Percentiles rank a stretch among this genome's conserved stretches.
These are phyloP conservation scores for Astrothelium subdiscretum DNA, from an alignment of 495 filamentous ascomycete species.

Conservation along the genomic window DNA sequence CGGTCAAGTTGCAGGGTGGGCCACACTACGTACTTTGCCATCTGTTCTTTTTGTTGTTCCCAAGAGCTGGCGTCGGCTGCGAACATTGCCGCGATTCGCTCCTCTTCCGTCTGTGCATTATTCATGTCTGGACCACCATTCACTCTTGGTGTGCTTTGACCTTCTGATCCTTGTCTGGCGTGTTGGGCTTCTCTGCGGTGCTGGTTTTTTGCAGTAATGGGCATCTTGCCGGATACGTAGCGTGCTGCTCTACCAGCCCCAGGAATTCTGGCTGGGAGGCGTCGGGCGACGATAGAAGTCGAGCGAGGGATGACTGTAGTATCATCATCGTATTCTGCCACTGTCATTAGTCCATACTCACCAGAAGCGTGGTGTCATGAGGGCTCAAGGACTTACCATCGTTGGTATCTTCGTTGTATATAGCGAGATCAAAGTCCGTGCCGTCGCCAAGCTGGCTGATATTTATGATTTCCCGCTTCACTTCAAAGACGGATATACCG, in stretches of 20 bases:
- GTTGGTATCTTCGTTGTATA: constrained; percentile 79
- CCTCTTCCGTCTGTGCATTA: constrained; percentile 73
- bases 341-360: neutral
- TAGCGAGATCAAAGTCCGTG: constrained; percentile 89
- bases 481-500: constrained; percentile 94
- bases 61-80: constrained; percentile 75
- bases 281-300: constrained; percentile 81
- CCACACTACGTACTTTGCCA: constrained; percentile 70
- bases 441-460: constrained; percentile 89
- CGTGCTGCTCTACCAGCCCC: constrained; percentile 81
- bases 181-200: constrained; percentile 51
- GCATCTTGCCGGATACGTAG: constrained; percentile 97
- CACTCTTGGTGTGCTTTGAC: constrained; percentile 24
- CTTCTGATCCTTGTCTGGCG: neutral
- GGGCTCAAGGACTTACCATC: constrained; percentile 57
- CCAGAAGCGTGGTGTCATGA: constrained; percentile 1
- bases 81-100: constrained; percentile 82
- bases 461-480: constrained; percentile 95
- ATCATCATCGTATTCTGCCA: constrained; percentile 86
- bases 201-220: constrained; percentile 70
- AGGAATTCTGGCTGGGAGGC: constrained; percentile 67
- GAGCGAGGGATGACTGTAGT: constrained; percentile 90
- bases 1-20: constrained; percentile 8
- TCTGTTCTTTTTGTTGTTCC: constrained; percentile 67
- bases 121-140: constrained; percentile 51